Evolutionary conservation across 106 monocot species (phyloP), one percentile per base, ranked within the genome.

Genomic region (Apostasia ramifera): DNA sequence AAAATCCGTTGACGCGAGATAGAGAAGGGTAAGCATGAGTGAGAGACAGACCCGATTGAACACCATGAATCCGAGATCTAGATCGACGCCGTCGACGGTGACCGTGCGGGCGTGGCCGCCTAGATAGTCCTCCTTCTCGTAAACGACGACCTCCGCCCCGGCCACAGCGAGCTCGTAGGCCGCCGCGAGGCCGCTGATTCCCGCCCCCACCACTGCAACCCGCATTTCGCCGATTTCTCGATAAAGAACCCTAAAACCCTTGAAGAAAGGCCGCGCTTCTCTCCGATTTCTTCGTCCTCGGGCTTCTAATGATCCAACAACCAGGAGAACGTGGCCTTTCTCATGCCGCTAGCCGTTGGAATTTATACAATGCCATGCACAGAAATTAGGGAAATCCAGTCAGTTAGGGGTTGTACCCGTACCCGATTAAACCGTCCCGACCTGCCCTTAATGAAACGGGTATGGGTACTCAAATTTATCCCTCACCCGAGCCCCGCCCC

Each of bases 11-110:
- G 72, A 61, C 2, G 42, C 43, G 52, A 78, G 8, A 39, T 9
- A 78, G 47, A 47, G 38, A 13, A 26, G 13, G 45, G 46, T 26
- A 26, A 26, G 26, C 26, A 14, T 14, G 15, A 39, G 14, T 13
- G 66, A 66, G 46, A 47, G 47, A 45, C 47, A 42, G 8, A 91
- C 91, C 72, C 87, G 68, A 69, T 91, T 91, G 77, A 91, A 91
- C 70, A 85, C 85, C 91, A 92, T 92, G 80, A 92, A 87, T 5
- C 91, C 91, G 44, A 92, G 82, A 64, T 92, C 91, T 6, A 92
- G 54, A 43, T 88, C 76, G 59, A 92, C 52, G 39, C 80, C 82
- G 14, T 87, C 80, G 64, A 80, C 73, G 47, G 74, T 53, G 58
- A 87, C 82, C 63, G 84, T 92, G 61, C 72, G 80, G 39, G 87